Evolutionary conservation across 1,139 yeast species (phyloP), one percentile per base, ranked within the genome.

Genomic region (Geotrichum citri-aurantii): DNA sequence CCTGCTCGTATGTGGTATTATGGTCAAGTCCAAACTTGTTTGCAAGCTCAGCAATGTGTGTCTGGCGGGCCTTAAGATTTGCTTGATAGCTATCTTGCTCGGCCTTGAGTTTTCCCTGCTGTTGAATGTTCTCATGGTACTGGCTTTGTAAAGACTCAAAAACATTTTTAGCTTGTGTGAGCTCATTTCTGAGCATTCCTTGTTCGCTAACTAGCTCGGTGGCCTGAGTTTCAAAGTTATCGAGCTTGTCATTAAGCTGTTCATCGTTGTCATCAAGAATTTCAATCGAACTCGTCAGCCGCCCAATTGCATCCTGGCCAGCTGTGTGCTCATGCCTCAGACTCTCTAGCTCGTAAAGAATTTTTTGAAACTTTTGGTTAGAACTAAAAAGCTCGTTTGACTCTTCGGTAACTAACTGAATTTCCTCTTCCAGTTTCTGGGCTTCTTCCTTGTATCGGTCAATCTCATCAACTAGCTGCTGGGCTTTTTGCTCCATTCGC

Each of bases 321-420:
- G 83, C 74, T 23, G 68, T 66, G 61, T 76, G 76, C 59, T 80
- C 80, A 63, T 80, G 82, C 42, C 74, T 73, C 50, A 85, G 71
- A 61, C 82, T 84, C 50, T 87, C 90, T 33, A 84, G 72, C 64
- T 82, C 82, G 48, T 87, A 84, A 31, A 90, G 70, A 1, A 85
- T 83, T 61, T 83, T 79, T 69, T 91, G 97, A 67, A 88, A 91
- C 61, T 85, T 86, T 70, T 90, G 97, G 68, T 90, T 88, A 1
- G 90, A 80, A 52, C 82, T 82, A 71, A 91, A 90, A 7, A 92
- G 74, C 12, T 71, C 71, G 54, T 87, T 86, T 1, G 91, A 81
- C 63, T 86, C 82, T 33, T 73, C 71, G 37, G 86, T 85, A 3
- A 84, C 77, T 3, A 70, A 69, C 17, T 79, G 79, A 59, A 92